Evolutionary conservation across 352 stramenopile genomes (phyloP).

Genomic region (Globisporangium middletonii): DNA sequence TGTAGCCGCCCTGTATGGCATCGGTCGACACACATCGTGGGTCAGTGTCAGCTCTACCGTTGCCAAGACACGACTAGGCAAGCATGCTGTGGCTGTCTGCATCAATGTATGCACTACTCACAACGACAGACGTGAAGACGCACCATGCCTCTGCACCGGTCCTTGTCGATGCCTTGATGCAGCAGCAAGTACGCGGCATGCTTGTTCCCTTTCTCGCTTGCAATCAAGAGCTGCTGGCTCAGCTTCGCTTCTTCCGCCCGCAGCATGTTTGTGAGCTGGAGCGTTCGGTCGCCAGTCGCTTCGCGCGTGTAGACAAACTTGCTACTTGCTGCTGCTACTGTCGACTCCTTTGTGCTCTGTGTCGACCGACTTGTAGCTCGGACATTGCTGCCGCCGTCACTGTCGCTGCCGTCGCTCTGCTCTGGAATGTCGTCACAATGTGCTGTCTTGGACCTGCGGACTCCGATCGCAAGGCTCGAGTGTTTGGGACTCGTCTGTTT

Average conservation of each 20-base stretch:
- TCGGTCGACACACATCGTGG: neutral
- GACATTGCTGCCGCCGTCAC: neutral
- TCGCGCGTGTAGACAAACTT: neutral
- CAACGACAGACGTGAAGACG: neutral
- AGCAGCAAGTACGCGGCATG: conserved; percentile 64
- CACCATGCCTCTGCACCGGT: conserved; percentile 61
- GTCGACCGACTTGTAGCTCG: neutral
- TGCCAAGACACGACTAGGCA: neutral
- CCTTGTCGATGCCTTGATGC: conserved; percentile 48
- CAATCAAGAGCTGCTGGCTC: conserved; percentile 56
- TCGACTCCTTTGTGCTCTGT: neutral
- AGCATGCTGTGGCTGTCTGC: neutral
- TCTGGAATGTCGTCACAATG: conserved; percentile 2
- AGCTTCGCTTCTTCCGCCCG: conserved; percentile 32
- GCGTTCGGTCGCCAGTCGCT: conserved; percentile 13
- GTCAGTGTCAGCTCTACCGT: too few relatives aligned
- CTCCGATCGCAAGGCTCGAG: neutral
- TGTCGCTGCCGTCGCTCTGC: conserved; percentile 1
- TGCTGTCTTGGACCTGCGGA: neutral
- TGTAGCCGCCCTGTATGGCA: conserved; percentile 40
- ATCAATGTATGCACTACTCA: neutral
- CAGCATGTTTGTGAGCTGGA: conserved; percentile 36
- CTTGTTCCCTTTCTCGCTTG: conserved; percentile 64
- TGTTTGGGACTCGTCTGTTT: neutral
- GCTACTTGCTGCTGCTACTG: neutral